Evolutionary conservation across 129 eudicot species (phyloP), one percentile per base, ranked within the genome.

Genomic region (Lactuca sativa): DNA sequence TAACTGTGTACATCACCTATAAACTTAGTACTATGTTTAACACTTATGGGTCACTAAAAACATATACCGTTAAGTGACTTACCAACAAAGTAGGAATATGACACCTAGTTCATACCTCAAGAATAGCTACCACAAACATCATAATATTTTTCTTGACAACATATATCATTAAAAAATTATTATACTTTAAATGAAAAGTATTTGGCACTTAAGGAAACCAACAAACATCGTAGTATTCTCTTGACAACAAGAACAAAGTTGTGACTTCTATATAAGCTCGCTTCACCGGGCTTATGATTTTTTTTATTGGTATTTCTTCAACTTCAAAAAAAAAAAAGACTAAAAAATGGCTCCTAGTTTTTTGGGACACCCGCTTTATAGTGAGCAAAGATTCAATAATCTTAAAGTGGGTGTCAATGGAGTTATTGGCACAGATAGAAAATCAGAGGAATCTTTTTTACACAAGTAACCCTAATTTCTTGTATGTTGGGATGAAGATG

Each of bases 241-340:
- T 4, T 2, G 51, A 34, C 11, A 66, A 76, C 75, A 76, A 76
- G 75, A 76, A 76, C 51, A 7, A 76, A 38, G 80, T 14, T 16
- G 8, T 7, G 5, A 67, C n/a, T 31, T 54, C 83, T 84, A 77
- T 84, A 80, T 80, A 84, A 69, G 47, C 74, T 12, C 7, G 60
- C 49, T 62, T 69, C 53, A 67, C 74, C 61, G 38, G 69, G 77
- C 72, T 64, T 77, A 76, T 73, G 85, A 78, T 72, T 75, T 66
- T 83, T 83, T 72, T 59, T 59, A 67, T 65, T 64, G 69, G 69
- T 63, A 65, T 51, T 64, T 70, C 36, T 33, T 48, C n/a, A 54
- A 15, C 51, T 53, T 37, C 61, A n/a, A n/a, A 69, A 4, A 60
- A 61, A 37, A 30, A 54, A 54, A 38, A 34, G 44, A 54, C 57